phyloP scores from a whole-genome alignment of 345 rosid genomes.

The Limnanthes douglasii region DNA sequence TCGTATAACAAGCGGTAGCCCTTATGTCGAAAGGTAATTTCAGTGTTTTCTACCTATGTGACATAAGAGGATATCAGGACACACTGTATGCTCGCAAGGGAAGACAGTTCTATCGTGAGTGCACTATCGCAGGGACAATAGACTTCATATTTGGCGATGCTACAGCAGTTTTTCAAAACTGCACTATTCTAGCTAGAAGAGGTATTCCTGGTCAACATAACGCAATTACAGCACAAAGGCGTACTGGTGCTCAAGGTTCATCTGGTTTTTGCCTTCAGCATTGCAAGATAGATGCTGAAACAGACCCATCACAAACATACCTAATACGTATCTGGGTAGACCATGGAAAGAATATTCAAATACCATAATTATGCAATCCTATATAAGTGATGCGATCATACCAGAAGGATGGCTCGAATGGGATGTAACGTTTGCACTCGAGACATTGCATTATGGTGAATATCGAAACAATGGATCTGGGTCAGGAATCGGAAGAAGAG shows the following conservation, averaged over 20 bases:
- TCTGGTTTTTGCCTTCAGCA: slow-evolving; percentile 9
- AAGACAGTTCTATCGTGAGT: slow-evolving; percentile 16
- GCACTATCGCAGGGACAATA: background rate
- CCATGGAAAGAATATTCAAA: slow-evolving; percentile 19
- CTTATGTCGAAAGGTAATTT: background rate
- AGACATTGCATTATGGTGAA: slow-evolving; percentile 16
- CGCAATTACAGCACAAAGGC: slow-evolving; percentile 12
- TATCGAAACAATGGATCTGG: slow-evolving; percentile 16
- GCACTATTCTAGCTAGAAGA: slow-evolving; percentile 8
- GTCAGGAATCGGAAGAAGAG: slow-evolving; percentile 4
- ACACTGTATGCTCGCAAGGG: slow-evolving; percentile 11
- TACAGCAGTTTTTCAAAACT: slow-evolving; percentile 16
- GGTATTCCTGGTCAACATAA: slow-evolving; percentile 6
- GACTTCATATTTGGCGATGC: slow-evolving; percentile 26
- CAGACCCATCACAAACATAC: no score
- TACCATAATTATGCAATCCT: slow-evolving; percentile 14
- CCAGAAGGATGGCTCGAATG: slow-evolving; percentile 20
- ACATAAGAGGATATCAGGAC: slow-evolving; percentile 16
- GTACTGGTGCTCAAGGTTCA: slow-evolving; percentile 1
- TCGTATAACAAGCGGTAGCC: background rate
- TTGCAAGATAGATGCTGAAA: background rate
- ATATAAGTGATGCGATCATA: slow-evolving; percentile 8
- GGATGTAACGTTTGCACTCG: slow-evolving; percentile 9
- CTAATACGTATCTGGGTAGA: slow-evolving; percentile 17
- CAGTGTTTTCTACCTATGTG: slow-evolving; percentile 3